Conservation (phyloP, 2,329 filamentous ascomycete species). For the Diaporthe citrichinensis region DNA sequence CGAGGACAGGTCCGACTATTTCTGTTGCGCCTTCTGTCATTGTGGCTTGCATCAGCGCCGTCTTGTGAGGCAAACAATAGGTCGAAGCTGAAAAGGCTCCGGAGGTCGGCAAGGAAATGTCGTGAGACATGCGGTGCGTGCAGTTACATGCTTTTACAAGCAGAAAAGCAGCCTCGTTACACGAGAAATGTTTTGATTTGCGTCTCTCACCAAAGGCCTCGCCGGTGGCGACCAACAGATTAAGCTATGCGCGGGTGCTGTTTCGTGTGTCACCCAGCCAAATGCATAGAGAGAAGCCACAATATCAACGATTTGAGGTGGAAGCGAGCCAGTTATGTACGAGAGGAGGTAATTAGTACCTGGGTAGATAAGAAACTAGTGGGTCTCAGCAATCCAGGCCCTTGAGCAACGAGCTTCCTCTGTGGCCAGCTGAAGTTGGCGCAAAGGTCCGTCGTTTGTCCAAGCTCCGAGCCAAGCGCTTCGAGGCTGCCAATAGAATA, state of each 20-base stretch:
- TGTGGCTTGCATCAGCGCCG: constrained; percentile 1
- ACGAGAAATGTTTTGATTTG: neutral
- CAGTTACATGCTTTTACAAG: neutral
- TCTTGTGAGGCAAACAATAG: neutral
- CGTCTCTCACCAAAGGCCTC: neutral
- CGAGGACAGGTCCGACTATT: constrained; percentile 8
- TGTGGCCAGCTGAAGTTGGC: constrained; percentile 11
- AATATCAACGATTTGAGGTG: neutral
- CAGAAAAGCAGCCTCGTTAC: neutral
- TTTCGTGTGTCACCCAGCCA: neutral
- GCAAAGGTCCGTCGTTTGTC: neutral
- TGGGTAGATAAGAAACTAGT: neutral
- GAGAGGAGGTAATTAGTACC: neutral
- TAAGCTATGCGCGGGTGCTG: neutral
- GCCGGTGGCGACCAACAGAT: neutral
- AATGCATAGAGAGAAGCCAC: neutral
- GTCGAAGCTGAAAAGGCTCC: neutral
- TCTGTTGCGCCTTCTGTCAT: neutral
- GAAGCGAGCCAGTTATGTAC: neutral
- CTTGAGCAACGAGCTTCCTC: neutral
- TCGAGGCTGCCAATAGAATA: constrained; percentile 19
- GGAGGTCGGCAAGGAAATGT: neutral
- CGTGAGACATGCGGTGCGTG: neutral
- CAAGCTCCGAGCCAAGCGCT: constrained; percentile 14
- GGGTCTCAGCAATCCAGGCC: neutral